These are phyloP conservation scores for Rubroboletus satanas DNA, from an alignment of 768 basidiomycete species.

Conservation along the genomic window DNA sequence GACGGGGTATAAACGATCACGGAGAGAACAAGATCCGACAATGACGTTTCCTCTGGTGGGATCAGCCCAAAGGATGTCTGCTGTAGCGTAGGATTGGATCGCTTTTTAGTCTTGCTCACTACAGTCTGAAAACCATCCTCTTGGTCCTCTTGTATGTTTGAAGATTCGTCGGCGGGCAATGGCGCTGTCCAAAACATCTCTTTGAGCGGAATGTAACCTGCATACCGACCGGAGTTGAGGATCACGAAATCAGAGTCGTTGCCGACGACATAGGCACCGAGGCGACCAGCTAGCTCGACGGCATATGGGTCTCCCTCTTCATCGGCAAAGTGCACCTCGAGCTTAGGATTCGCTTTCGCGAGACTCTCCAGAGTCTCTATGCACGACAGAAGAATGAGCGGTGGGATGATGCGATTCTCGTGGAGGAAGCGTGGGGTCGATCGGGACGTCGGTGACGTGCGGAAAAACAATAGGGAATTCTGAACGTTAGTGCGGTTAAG, in stretches of 20 bases:
- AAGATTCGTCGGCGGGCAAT: conserved; percentile 23
- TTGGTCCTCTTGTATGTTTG: conserved; percentile 29
- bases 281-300: conserved; percentile 74
- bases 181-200: conserved; percentile 64
- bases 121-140: conserved; percentile 61
- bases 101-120: conserved; percentile 49
- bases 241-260: conserved; percentile 83
- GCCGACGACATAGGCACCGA: conserved; percentile 71
- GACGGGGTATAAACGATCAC: conserved; percentile 60
- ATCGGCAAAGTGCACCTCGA: conserved; percentile 70
- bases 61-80: conserved; percentile 37
- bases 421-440: conserved; percentile 62
- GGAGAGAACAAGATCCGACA: conserved; percentile 46
- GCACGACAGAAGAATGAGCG: conserved; percentile 56
- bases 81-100: conserved; percentile 30
- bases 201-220: conserved; percentile 71
- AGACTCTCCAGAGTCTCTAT: conserved; percentile 49
- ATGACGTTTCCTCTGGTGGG: conserved; percentile 43
- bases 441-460: conserved; percentile 67
- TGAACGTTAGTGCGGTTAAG: conserved; percentile 55
- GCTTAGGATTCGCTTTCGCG: conserved; percentile 28
- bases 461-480: conserved; percentile 70
- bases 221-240: conserved; percentile 70
- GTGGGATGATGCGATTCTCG: conserved; percentile 73
- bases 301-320: conserved; percentile 81